Conservation (phyloP, 495 filamentous ascomycete genomes). For the Tuber indicum region DNA sequence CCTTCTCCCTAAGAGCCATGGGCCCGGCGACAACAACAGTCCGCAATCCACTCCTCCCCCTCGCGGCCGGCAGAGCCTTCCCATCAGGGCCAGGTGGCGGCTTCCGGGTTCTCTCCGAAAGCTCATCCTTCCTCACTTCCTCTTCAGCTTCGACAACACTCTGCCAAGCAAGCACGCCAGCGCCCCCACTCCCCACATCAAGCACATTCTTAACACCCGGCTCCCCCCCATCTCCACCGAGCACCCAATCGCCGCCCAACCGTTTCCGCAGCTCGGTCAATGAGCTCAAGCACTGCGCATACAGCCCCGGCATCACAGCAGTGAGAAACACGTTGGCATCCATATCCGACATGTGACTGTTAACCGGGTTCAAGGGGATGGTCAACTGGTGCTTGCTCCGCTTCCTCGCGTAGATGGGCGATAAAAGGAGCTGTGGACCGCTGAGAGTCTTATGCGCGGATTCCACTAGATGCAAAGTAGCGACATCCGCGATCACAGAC, state of each 20-base stretch:
- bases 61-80: not conserved
- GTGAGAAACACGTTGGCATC: constrained; percentile 80
- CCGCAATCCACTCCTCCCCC: constrained; percentile 41
- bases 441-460: constrained; percentile 66
- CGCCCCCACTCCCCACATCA: constrained; percentile 79
- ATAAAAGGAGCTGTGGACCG: constrained; percentile 65
- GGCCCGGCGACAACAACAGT: constrained; percentile 56
- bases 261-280: constrained; percentile 80
- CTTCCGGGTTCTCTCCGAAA: not conserved
- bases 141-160: constrained; percentile 75
- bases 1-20: constrained; percentile 63
- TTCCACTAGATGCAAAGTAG: constrained; percentile 61
- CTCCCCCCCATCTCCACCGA: constrained; percentile 49
- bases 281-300: constrained; percentile 64
- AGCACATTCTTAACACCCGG: constrained; percentile 61
- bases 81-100: constrained; percentile 40
- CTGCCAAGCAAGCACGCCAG: constrained; percentile 76
- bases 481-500: constrained; percentile 61
- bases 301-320: constrained; percentile 70
- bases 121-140: constrained; percentile 55
- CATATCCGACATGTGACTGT: constrained; percentile 68
- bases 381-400: constrained; percentile 49
- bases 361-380: constrained; percentile 62
- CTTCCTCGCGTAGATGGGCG: constrained; percentile 47
- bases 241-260: constrained; percentile 72